Percentiles rank a stretch among this genome's conserved stretches.
phyloP scores from a whole-genome alignment of 2,329 filamentous ascomycete species.

The Paecilomyces variotii region DNA sequence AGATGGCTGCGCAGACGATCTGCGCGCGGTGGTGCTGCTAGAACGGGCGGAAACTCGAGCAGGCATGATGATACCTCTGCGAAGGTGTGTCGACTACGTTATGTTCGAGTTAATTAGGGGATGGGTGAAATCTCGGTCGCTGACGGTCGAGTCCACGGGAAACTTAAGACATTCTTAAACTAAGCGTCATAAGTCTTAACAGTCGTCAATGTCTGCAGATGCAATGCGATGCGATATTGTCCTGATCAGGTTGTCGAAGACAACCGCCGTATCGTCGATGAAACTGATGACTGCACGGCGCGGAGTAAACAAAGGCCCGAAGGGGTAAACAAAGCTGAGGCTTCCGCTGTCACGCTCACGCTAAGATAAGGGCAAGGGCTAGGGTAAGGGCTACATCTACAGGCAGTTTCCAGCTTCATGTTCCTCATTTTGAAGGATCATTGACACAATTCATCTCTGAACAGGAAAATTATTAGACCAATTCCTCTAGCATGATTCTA shows the following conservation, averaged over 20 bases:
- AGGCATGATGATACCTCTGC: slow-evolving; percentile 23
- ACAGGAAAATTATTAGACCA: background rate
- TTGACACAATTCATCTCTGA: background rate
- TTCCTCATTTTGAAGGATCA: background rate
- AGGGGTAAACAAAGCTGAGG: slow-evolving; percentile 21
- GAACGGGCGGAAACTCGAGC: slow-evolving; percentile 33
- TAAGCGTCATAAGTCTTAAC: slow-evolving; percentile 6
- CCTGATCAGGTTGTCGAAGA: background rate
- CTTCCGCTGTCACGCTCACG: slow-evolving; percentile 2
- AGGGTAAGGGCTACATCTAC: slow-evolving; percentile 10
- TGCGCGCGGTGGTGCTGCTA: slow-evolving; percentile 27
- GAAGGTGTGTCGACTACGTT: slow-evolving; percentile 1
- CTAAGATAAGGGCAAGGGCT: slow-evolving; percentile 25
- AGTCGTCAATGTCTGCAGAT: background rate
- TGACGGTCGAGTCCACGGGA: background rate
- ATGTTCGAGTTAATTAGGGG: background rate
- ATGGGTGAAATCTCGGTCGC: background rate
- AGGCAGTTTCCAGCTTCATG: slow-evolving; percentile 4
- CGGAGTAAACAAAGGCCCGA: slow-evolving; percentile 32
- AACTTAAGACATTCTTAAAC: background rate
- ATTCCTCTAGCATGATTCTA: background rate
- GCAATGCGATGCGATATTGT: background rate
- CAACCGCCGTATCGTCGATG: slow-evolving; percentile 1
- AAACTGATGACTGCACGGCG: slow-evolving; percentile 2
- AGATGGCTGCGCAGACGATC: slow-evolving; percentile 57